A percentile compares a stretch with the other conserved stretches of the same genome.
These are phyloP conservation scores for Trypethelium eluteriae DNA, from an alignment of 495 filamentous ascomycete species.

Conservation along the genomic window DNA sequence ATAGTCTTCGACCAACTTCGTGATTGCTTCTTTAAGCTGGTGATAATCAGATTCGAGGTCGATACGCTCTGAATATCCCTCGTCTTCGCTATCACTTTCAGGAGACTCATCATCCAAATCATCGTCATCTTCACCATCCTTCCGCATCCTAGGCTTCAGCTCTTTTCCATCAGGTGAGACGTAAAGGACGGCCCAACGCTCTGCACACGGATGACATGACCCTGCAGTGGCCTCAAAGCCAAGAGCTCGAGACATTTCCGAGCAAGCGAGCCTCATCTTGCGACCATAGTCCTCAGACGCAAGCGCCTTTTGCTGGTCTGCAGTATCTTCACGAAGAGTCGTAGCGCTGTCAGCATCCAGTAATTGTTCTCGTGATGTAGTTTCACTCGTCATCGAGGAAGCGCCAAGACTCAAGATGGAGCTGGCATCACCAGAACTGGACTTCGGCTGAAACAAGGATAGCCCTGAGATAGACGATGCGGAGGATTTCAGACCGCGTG, in stretches of 20 bases:
- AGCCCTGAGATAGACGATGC: conserved; percentile 61
- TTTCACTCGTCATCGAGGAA: conserved; percentile 61
- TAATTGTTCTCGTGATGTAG: conserved; percentile 56
- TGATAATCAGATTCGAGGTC: conserved; percentile 77
- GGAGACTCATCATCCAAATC: conserved; percentile 58
- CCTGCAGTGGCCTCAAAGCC: conserved; percentile 54
- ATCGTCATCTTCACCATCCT: conserved; percentile 57
- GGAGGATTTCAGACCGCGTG: conserved; percentile 50
- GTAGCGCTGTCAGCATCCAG: conserved; percentile 38
- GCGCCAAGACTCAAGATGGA: conserved; percentile 60
- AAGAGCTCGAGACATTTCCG: conserved; percentile 57
- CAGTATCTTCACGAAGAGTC: conserved; percentile 22
- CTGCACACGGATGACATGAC: conserved; percentile 62
- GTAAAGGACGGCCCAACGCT: conserved; percentile 68
- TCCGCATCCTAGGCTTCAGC: conserved; percentile 63
- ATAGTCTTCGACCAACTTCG: conserved; percentile 73
- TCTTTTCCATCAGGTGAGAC: conserved; percentile 61
- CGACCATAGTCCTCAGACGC: conserved; percentile 35
- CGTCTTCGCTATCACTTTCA: conserved; percentile 59
- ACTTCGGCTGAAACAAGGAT: conserved; percentile 36
- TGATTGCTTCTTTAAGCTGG: conserved; percentile 70
- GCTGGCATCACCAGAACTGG: conserved; percentile 27
- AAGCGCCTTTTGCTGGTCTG: not conserved
- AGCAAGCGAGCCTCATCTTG: conserved; percentile 47
- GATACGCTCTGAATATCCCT: conserved; percentile 53